Evolutionary conservation across 345 rosid genomes (phyloP), one percentile per base, ranked within the genome.

Genomic region (Eutrema heterophyllum): DNA sequence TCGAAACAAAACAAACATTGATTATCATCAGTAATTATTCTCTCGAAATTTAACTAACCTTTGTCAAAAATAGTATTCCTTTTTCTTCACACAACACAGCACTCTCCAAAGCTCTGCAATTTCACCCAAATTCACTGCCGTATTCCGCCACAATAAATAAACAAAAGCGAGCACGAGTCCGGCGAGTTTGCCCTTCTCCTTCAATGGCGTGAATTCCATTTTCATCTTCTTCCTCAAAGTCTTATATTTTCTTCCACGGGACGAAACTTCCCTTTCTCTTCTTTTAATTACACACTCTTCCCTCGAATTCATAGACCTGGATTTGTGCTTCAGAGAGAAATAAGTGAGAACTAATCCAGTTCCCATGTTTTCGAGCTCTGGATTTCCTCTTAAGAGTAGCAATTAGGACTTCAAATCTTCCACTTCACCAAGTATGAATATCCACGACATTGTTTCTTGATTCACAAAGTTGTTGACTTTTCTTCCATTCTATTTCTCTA

Each of bases 381-480:
- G 5, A 58, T 58, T 16, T 27, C 38, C 44, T 55, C 29, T 70
- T 11, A 5, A 64, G 26, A 70, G 72, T 56, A 57, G 39, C 54
- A 55, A 64, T 18, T 44, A 68, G 9, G 0, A 59, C 69, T 61
- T 51, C 48, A 59, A 56, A 24, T 49, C 56, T 60, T 52, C 39
- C 61, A 1, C 12, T 59, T 48, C 15, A 40, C 60, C 15, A 36
- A 59, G 9, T 41, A 16, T 53, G 16, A 16, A 54, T 54, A 54
- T 53, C 9, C 36, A 33, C 32, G 9, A 43, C 69, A 52, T 16
- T 72, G 76, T 52, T 51, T 21, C 64, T 15, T 12, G 27, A 72
- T 73, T 26, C 24, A 27, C 7, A 46, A 64, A 70, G 80, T 76
- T 64, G 75, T 76, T 64, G 75, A 76, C 74, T 55, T 62, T 58